Percentiles rank a stretch among this genome's conserved stretches.
These are phyloP conservation scores for Chaetomidium leptoderma DNA, from an alignment of 495 filamentous ascomycete genomes.

Conservation along the genomic window DNA sequence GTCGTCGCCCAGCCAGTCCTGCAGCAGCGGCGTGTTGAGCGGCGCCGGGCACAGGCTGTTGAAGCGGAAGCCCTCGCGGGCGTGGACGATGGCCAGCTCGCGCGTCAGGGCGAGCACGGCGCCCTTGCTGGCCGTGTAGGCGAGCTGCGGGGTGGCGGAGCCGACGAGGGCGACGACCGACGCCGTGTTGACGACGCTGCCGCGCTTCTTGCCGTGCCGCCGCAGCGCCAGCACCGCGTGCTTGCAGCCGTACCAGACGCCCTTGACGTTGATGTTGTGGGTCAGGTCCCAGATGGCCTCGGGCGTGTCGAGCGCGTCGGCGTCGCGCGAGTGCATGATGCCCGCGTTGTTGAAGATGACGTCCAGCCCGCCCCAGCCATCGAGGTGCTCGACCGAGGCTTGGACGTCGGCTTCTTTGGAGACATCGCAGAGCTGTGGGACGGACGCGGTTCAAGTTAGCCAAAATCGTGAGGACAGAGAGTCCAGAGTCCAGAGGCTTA, in stretches of 20 bases:
- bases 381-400: slow-evolving; percentile 64
- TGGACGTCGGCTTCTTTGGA: slow-evolving; percentile 70
- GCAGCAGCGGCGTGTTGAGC: slow-evolving; percentile 79
- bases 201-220: slow-evolving; percentile 70
- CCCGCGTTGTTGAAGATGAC: slow-evolving; percentile 99
- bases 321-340: slow-evolving; percentile 91
- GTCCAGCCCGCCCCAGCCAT: slow-evolving; percentile 87
- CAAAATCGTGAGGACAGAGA: too few relatives aligned
- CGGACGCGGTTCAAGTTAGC: too few relatives aligned
- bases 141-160: slow-evolving; percentile 88
- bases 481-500: slow-evolving; percentile 24
- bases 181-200: slow-evolving; percentile 90
- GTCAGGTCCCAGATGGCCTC: slow-evolving; percentile 95
- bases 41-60: slow-evolving; percentile 91
- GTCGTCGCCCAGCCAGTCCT: slow-evolving; percentile 94
- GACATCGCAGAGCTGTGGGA: slow-evolving; percentile 53
- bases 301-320: slow-evolving; percentile 76
- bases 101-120: slow-evolving; percentile 84
- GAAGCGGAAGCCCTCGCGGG: slow-evolving; percentile 79
- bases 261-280: slow-evolving; percentile 94
- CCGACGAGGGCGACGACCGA: slow-evolving; percentile 90
- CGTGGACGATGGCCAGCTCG: slow-evolving; percentile 78
- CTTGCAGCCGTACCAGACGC: slow-evolving; percentile 95
- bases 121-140: slow-evolving; percentile 93
- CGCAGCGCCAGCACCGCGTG: slow-evolving; percentile 81